These are phyloP conservation scores for Takakia lepidozioides DNA, from an alignment of 225 moss, liverwort and hornwort species.

Conservation along the genomic window DNA sequence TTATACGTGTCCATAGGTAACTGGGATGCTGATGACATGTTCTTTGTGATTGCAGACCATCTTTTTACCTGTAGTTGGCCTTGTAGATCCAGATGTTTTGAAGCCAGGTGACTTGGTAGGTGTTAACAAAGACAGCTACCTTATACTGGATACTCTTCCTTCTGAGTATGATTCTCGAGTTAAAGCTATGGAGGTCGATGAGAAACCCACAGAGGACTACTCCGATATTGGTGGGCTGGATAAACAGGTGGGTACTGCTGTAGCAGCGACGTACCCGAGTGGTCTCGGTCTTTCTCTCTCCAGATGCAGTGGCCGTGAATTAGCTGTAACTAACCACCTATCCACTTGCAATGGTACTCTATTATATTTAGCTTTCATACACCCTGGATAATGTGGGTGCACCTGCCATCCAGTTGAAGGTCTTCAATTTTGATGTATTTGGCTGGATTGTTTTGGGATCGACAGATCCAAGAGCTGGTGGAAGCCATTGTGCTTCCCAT, in stretches of 20 bases:
- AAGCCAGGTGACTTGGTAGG: conserved; percentile 57
- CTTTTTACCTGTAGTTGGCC: conserved; percentile 48
- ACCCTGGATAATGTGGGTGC: no score
- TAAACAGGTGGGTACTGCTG: conserved; percentile 29
- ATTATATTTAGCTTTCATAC: no score
- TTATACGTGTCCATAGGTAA: no score
- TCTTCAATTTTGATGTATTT: no score
- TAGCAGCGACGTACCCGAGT: no score
- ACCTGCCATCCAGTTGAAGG: no score
- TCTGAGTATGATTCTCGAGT: conserved; percentile 50
- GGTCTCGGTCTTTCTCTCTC: no score
- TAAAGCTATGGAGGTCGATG: conserved; percentile 52
- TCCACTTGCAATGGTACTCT: no score
- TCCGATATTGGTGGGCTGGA: conserved; percentile 51
- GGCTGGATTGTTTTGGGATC: background rate
- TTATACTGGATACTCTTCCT: conserved; percentile 48
- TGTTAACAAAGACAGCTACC: conserved; percentile 54
- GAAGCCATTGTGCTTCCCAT: conserved; percentile 52
- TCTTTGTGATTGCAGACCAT: conserved; percentile 20
- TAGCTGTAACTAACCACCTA: no score
- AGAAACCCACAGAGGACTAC: conserved; percentile 49
- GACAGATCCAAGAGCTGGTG: conserved; percentile 47
- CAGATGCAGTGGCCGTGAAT: no score
- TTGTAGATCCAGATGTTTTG: conserved; percentile 39
- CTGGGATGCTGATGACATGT: background rate